Evolutionary conservation across 148 eudicot species (phyloP).

Genomic region (Chenopodium berlandieri): DNA sequence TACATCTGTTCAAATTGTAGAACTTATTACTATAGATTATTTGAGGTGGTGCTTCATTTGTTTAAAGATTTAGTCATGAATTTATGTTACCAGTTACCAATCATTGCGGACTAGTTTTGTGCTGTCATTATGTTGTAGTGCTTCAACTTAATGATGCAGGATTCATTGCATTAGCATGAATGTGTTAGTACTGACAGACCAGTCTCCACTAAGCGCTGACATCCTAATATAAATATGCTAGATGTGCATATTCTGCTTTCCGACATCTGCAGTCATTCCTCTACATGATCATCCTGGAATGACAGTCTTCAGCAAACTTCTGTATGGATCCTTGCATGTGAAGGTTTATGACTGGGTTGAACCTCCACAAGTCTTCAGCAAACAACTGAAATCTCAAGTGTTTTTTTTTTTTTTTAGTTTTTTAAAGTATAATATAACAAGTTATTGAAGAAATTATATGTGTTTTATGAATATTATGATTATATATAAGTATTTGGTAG

Average conservation of each 20-base stretch:
- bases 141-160: not conserved
- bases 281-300: constrained; percentile 96
- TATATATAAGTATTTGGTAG: too few species aligned
- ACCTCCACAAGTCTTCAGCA: constrained; percentile 42
- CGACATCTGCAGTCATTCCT: constrained; percentile 91
- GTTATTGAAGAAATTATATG: too few species aligned
- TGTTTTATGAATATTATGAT: too few species aligned
- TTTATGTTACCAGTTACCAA: not conserved
- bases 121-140: not conserved
- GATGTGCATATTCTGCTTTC: constrained; percentile 96
- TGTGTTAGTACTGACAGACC: not conserved
- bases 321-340: constrained; percentile 94
- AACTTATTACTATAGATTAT: too few species aligned
- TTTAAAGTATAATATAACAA: too few species aligned
- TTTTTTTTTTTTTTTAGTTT: too few species aligned
- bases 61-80: not conserved
- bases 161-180: not conserved
- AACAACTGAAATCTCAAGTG: too few species aligned
- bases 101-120: not conserved
- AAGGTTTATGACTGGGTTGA: constrained; percentile 97
- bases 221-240: constrained; percentile 37
- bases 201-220: not conserved
- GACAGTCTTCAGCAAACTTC: constrained; percentile 95
- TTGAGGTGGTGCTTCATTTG: not conserved
- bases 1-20: not conserved